Percentiles rank a stretch among this genome's conserved stretches.
Evolutionary conservation across 257 asterid species (phyloP).

Genomic region (Osmanthus fragrans): DNA sequence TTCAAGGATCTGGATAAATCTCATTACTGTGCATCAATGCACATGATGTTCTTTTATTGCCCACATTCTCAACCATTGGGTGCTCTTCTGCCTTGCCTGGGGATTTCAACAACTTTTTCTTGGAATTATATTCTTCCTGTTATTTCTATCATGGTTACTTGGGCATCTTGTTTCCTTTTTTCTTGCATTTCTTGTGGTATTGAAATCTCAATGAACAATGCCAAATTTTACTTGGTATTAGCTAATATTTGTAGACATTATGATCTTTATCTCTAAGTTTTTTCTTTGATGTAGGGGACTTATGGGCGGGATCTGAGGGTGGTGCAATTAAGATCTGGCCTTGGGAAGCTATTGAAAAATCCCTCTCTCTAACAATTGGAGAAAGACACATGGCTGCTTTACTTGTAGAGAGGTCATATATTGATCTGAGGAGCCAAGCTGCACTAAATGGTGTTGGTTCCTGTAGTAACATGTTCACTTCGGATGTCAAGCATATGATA

Average conservation of each 20-base stretch:
- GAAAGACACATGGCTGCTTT: conserved; percentile 90
- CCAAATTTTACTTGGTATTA: neutral
- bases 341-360: conserved; percentile 92
- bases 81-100: neutral
- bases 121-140: conserved; percentile 15
- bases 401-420: conserved; percentile 76
- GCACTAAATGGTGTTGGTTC: conserved; percentile 63
- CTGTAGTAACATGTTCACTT: conserved; percentile 62
- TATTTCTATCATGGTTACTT: neutral
- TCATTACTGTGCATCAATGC: neutral
- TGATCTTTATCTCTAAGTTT: conserved; percentile 25
- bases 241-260: neutral
- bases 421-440: conserved; percentile 77
- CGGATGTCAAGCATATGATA: conserved; percentile 74
- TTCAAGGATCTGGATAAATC: neutral
- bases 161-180: neutral
- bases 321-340: conserved; percentile 91
- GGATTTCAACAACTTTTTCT: conserved; percentile 18
- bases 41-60: conserved; percentile 9
- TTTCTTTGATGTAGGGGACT: conserved; percentile 66
- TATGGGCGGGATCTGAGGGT: conserved; percentile 96
- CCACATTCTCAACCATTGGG: conserved; percentile 1
- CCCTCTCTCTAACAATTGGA: conserved; percentile 60
- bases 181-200: conserved; percentile 2
- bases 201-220: neutral